These are phyloP conservation scores for Hypoxylon perforatum DNA, from an alignment of 495 filamentous ascomycete species.

Conservation along the genomic window DNA sequence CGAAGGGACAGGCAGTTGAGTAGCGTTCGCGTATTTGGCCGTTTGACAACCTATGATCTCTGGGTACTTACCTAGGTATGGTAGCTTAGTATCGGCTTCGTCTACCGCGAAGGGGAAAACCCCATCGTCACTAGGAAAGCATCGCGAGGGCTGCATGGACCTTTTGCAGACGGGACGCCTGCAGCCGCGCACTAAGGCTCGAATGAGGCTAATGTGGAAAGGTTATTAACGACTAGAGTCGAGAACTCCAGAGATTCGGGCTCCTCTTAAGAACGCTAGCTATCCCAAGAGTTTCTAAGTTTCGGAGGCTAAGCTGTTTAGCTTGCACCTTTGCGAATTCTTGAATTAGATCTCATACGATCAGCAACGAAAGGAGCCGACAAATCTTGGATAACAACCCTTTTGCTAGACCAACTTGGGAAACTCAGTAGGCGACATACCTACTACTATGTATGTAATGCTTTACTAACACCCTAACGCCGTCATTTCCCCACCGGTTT, in stretches of 20 bases:
- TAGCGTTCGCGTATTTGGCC: too few species aligned
- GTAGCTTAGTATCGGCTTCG: constrained; percentile 28
- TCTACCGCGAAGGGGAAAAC: constrained; percentile 34
- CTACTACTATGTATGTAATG: background rate
- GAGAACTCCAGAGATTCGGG: background rate
- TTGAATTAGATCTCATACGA: constrained; percentile 28
- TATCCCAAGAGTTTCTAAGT: constrained; percentile 22
- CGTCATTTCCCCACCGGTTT: constrained; percentile 36
- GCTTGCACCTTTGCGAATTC: background rate
- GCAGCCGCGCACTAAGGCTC: constrained; percentile 34
- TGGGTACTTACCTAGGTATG: constrained; percentile 1
- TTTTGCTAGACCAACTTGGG: constrained; percentile 33
- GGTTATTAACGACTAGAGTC: constrained; percentile 33
- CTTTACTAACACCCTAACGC: background rate
- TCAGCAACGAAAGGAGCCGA: constrained; percentile 36
- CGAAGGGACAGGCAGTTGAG: too few species aligned
- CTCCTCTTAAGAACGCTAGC: constrained; percentile 19
- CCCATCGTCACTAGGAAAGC: constrained; percentile 6
- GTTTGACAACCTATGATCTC: too few species aligned
- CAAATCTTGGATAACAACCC: constrained; percentile 31
- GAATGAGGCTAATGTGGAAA: constrained; percentile 26
- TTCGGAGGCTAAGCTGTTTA: constrained; percentile 24
- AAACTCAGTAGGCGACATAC: constrained; percentile 32
- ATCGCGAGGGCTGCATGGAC: constrained; percentile 40
- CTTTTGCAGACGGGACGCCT: constrained; percentile 40